Evolutionary conservation across 1,284 basidiomycete genomes (phyloP).

Genomic region (Paramarasmius palmivorus): DNA sequence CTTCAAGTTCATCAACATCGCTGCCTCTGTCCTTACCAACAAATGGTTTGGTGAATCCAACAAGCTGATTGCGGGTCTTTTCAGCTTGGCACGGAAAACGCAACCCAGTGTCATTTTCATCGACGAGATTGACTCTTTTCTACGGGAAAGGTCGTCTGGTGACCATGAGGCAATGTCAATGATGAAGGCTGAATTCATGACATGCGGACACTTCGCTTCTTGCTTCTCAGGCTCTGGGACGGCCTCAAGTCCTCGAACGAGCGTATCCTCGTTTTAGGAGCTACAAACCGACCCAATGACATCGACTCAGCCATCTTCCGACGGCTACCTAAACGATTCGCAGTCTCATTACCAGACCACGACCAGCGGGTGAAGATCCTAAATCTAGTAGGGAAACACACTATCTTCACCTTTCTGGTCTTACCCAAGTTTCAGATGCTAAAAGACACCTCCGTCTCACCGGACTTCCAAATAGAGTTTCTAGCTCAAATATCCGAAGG

Average conservation of each 20-base stretch:
- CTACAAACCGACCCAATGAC: constrained; percentile 93
- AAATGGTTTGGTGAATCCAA: constrained; percentile 99
- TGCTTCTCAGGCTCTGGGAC: constrained; percentile 97
- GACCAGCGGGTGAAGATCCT: constrained; percentile 90
- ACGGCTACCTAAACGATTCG: constrained; percentile 98
- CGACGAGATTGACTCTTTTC: constrained; percentile 96
- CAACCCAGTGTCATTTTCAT: constrained; percentile 93
- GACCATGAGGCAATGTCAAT: constrained; percentile 99
- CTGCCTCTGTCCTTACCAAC: constrained; percentile 77
- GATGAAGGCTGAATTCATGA: constrained; percentile 99
- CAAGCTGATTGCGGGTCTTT: constrained; percentile 94
- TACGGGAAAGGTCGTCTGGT: constrained; percentile 83
- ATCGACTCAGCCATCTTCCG: constrained; percentile 96
- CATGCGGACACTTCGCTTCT: constrained; percentile 60
- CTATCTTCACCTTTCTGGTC: constrained; percentile 63
- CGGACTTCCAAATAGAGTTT: constrained; percentile 62
- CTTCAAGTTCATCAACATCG: constrained; percentile 94
- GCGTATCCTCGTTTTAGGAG: constrained; percentile 92
- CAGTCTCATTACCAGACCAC: constrained; percentile 80
- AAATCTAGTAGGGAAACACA: constrained; percentile 57
- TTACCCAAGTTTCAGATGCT: constrained; percentile 76
- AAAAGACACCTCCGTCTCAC: constrained; percentile 69
- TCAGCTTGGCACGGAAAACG: constrained; percentile 80
- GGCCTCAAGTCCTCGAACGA: constrained; percentile 86
- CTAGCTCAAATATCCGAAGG: constrained; percentile 80